Percentiles rank a stretch among this genome's conserved stretches.
These are phyloP conservation scores for Nicotiana otophora DNA, from an alignment of 257 asterid genomes.

Conservation along the genomic window DNA sequence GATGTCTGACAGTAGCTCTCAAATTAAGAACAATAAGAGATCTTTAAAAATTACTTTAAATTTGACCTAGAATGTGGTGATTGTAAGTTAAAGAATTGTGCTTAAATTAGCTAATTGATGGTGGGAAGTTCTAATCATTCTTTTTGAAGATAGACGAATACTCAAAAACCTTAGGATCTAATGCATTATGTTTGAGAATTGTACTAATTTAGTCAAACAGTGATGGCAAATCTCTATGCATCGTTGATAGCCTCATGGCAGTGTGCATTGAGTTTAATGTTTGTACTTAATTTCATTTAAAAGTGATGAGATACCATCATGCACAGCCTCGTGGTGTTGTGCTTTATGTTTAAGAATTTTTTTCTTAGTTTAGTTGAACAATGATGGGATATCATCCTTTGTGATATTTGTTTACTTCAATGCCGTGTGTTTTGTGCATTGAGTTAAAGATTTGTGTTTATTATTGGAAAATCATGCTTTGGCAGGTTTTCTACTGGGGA, in stretches of 20 bases:
- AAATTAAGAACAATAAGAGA: not conserved
- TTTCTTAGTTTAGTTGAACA: not conserved
- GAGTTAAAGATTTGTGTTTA: not conserved
- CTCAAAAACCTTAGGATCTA: not conserved
- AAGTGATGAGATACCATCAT: not conserved
- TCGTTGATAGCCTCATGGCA: not conserved
- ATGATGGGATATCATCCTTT: not conserved
- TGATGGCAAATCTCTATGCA: not conserved
- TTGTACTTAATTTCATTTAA: not conserved
- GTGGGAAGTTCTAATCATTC: not conserved
- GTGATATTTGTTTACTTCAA: not conserved
- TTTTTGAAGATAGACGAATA: not conserved
- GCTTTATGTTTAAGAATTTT: not conserved
- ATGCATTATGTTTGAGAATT: not conserved
- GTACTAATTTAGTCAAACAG: not conserved
- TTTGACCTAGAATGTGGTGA: not conserved
- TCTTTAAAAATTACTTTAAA: not conserved
- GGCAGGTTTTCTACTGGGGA: constrained; percentile 75
- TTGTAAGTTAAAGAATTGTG: not conserved
- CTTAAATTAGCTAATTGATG: not conserved
- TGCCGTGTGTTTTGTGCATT: not conserved
- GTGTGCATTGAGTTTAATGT: not conserved
- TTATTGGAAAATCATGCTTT: constrained; percentile 1
- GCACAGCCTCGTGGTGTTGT: not conserved
- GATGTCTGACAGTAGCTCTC: not conserved